These are phyloP conservation scores for Psilocybe cyanescens DNA, from an alignment of 768 basidiomycete species.

Conservation along the genomic window DNA sequence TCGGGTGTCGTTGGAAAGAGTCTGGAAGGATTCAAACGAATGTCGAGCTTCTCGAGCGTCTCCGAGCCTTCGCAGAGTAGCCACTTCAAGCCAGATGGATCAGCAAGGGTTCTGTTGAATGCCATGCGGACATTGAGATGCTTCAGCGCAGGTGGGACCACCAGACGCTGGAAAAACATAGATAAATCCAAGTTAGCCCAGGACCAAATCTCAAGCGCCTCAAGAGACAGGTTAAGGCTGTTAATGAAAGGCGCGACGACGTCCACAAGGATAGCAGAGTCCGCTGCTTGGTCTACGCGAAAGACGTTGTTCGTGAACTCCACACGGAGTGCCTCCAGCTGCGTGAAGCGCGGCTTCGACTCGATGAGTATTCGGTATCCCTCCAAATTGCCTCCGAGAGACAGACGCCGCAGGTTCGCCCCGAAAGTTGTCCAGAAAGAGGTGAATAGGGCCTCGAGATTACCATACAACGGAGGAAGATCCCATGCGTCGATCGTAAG, in stretches of 20 bases:
- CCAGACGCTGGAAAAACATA: conserved; percentile 36
- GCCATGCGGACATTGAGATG: conserved; percentile 39
- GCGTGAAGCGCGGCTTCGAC: conserved; percentile 33
- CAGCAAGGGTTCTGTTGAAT: conserved; percentile 40
- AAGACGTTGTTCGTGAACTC: conserved; percentile 41
- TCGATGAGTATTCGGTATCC: conserved; percentile 36
- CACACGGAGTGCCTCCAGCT: conserved; percentile 38
- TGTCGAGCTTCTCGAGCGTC: conserved; percentile 35
- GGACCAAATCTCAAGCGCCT: conserved; percentile 40
- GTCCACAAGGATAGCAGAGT: conserved; percentile 29
- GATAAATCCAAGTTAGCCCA: conserved; percentile 47
- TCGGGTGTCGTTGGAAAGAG: conserved; percentile 27
- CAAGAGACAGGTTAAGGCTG: conserved; percentile 34
- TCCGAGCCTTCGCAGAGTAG: conserved; percentile 33
- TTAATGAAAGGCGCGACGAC: conserved; percentile 46
- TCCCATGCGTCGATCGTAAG: conserved; percentile 44
- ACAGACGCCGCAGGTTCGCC: conserved; percentile 33
- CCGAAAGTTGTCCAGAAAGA: conserved; percentile 46
- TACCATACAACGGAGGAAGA: conserved; percentile 27
- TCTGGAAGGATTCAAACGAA: conserved; percentile 43
- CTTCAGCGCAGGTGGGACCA: conserved; percentile 35
- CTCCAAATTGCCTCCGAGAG: conserved; percentile 41
- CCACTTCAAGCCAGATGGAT: conserved; percentile 38
- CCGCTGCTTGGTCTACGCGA: conserved; percentile 19
- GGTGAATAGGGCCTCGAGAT: conserved; percentile 35